Base-by-base conservation (phyloP, 306 rosid genomes). In the Vigna reflexopilosa region DNA sequence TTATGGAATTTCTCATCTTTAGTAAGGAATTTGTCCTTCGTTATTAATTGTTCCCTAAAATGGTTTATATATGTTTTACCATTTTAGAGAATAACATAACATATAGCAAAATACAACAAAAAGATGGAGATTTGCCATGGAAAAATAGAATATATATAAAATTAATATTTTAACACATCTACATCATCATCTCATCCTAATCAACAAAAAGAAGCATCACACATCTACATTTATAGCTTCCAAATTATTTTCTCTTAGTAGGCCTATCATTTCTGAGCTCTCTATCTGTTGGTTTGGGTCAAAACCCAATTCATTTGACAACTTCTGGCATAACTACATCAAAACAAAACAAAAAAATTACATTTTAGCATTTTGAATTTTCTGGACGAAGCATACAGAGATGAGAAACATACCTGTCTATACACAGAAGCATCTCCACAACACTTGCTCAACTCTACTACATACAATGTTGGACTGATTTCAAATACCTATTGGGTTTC, bases 251-350 rank as follows among this genome's bases (percentile, higher is more conserved):
- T 69, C 64, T 40, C 54, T 30, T 0, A 71, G 1, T 0, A 71
- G 2, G 20, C 45, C 42, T 10, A 77, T 56, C 48, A 9, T 51
- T 80, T 80, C 77, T 30, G 88, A 79, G 63, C 76, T 61, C 76
- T 61, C 67, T 68, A 83, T 72, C 12, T 84, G 81, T 36, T 81
- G 83, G 77, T 34, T 82, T 12, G 87, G 66, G 32, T 75, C 84
- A 57, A 80, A 86, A 47, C 94, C 91, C 82, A 93, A 85, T 22
- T 93, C 97, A 73, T 81, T 90, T 73, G 98, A 89, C 79, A 94
- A 86, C 70, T 81, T 90, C 49, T 89, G 82, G 85, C 98, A 91
- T 73, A 91, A 65, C 98, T 91, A 89, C 89, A 86, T 24, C 9
- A 48, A 34, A 68, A 32, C 14, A 63, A 48, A 8, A 64, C 14